Evolutionary conservation across 805 yeast species (phyloP).

Genomic region (Grigorovia jiainica): DNA sequence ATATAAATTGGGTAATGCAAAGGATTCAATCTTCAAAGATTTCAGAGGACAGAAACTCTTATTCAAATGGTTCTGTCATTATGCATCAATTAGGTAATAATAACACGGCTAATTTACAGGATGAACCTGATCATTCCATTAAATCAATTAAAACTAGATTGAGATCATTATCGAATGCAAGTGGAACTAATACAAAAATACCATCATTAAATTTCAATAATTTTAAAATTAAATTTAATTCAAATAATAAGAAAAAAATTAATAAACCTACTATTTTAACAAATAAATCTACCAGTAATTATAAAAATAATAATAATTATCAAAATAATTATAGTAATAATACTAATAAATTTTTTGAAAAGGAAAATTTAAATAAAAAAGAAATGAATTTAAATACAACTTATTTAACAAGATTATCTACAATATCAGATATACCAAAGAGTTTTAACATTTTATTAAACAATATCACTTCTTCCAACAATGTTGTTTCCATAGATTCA

Average conservation of each 20-base stretch:
- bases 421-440: conserved; percentile 23
- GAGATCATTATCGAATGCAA: background rate
- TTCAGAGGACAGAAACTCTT: conserved; percentile 13
- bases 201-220: conserved; percentile 1
- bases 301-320: background rate
- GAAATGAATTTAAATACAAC: conserved; percentile 2
- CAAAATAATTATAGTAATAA: too few species aligned
- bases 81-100: conserved; percentile 13
- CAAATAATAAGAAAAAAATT: conserved; percentile 1
- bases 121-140: background rate
- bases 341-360: too few species aligned
- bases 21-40: conserved; percentile 1
- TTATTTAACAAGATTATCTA: conserved; percentile 23
- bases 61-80: conserved; percentile 22
- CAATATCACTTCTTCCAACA: conserved; percentile 1
- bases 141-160: background rate
- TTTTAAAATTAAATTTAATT: background rate
- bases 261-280: background rate
- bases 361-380: background rate
- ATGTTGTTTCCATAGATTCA: background rate
- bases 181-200: background rate
- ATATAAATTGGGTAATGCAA: conserved; percentile 1
- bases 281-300: background rate
- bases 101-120: background rate
- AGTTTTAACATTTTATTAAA: conserved; percentile 13